Evolutionary conservation across 2,329 filamentous ascomycete genomes (phyloP).

Genomic region (Phaeoacremonium minimum): DNA sequence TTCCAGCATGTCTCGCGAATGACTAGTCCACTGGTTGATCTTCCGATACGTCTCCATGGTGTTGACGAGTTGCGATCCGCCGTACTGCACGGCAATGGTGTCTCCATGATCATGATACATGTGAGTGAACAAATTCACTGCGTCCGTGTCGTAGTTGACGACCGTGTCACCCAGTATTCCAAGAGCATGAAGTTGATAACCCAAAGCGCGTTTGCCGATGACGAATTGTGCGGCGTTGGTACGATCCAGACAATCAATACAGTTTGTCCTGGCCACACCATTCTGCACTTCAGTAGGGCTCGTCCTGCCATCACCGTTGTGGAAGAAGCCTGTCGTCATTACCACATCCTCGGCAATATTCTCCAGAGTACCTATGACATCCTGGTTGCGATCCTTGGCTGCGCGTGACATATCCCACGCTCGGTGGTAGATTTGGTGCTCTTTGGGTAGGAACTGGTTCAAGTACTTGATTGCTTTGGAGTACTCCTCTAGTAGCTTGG

Average conservation of each 20-base stretch:
- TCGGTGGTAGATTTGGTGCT: constrained; percentile 86
- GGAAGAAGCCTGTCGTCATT: constrained; percentile 85
- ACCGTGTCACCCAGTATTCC: constrained; percentile 74
- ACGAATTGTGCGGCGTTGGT: constrained; percentile 98
- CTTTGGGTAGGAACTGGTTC: constrained; percentile 83
- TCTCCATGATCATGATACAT: constrained; percentile 99
- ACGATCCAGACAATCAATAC: constrained; percentile 94
- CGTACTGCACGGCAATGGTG: constrained; percentile 96
- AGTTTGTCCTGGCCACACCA: constrained; percentile 91
- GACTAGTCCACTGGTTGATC: constrained; percentile 97
- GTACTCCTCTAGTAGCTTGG: constrained; percentile 83
- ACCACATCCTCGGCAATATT: constrained; percentile 85
- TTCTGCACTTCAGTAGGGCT: constrained; percentile 73
- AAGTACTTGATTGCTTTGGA: constrained; percentile 85
- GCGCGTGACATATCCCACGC: constrained; percentile 98
- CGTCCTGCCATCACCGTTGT: constrained; percentile 74
- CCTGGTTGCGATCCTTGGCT: constrained; percentile 84
- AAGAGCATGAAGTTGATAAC: constrained; percentile 85
- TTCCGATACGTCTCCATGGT: constrained; percentile 99
- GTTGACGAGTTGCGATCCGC: constrained; percentile 94
- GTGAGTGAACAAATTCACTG: constrained; percentile 91
- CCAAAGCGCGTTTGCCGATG: constrained; percentile 89
- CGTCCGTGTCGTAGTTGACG: constrained; percentile 91
- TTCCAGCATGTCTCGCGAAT: constrained; percentile 97
- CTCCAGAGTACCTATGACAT: constrained; percentile 91